phyloP scores from a whole-genome alignment of 768 basidiomycete genomes.

The Auriculariales sp. region DNA sequence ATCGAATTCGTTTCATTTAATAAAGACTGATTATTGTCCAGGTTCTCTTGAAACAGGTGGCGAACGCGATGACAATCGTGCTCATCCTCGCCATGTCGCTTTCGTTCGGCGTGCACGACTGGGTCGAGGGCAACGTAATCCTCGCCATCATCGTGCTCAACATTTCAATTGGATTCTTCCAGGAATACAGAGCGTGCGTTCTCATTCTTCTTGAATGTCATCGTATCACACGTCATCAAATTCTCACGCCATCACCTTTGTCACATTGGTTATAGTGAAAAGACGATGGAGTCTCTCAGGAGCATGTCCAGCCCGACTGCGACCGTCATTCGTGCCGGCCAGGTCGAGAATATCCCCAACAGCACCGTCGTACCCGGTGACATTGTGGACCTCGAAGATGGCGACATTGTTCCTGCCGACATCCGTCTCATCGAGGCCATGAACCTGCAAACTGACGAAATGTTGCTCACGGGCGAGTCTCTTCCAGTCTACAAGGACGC shows the following conservation, averaged over 20 bases:
- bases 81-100: slow-evolving; percentile 27
- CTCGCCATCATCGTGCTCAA: slow-evolving; percentile 30
- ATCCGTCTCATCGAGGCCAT: slow-evolving; percentile 27
- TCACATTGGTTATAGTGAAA: slow-evolving; percentile 17
- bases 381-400: not conserved
- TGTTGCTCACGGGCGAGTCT: slow-evolving; percentile 38
- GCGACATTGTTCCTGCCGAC: slow-evolving; percentile 31
- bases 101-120: slow-evolving; percentile 40
- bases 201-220: too few species aligned
- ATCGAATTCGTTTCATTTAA: not conserved
- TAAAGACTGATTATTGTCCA: not conserved
- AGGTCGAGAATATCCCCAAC: slow-evolving; percentile 7
- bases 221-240: too few species aligned
- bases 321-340: slow-evolving; percentile 26
- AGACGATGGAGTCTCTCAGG: slow-evolving; percentile 35
- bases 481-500: slow-evolving; percentile 30
- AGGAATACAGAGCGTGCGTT: slow-evolving; percentile 25
- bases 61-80: slow-evolving; percentile 26
- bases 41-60: slow-evolving; percentile 9
- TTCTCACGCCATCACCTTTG: not conserved
- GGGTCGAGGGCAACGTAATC: slow-evolving; percentile 36
- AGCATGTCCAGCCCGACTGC: slow-evolving; percentile 34
- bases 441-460: slow-evolving; percentile 36
- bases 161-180: slow-evolving; percentile 28
- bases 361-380: slow-evolving; percentile 21